phyloP scores from a whole-genome alignment of 805 yeast genomes.

The Zygosaccharomyces lentus region DNA sequence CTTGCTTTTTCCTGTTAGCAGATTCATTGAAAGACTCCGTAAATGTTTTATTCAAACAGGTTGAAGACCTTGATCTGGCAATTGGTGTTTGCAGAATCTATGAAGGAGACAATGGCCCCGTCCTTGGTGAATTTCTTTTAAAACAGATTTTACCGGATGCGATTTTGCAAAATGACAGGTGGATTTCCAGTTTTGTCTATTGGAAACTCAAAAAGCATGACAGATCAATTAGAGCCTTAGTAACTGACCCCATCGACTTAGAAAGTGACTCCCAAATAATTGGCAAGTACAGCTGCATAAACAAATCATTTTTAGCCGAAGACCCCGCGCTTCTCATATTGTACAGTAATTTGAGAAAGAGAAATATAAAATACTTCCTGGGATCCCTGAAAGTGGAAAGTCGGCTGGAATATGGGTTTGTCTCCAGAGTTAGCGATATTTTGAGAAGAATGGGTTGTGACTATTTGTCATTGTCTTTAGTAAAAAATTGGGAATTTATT shows the following conservation, averaged over 20 bases:
- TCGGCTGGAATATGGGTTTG: slow-evolving; percentile 53
- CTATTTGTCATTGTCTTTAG: slow-evolving; percentile 57
- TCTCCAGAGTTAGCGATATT: slow-evolving; percentile 58
- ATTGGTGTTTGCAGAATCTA: slow-evolving; percentile 76
- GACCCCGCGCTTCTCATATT: slow-evolving; percentile 78
- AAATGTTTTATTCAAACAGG: slow-evolving; percentile 62
- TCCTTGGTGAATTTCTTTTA: slow-evolving; percentile 46
- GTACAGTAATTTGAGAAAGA: slow-evolving; percentile 56
- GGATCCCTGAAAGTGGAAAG: slow-evolving; percentile 45
- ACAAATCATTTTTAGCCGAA: slow-evolving; percentile 52
- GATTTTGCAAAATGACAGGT: slow-evolving; percentile 60
- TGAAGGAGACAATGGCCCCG: slow-evolving; percentile 58
- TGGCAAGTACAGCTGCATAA: slow-evolving; percentile 34
- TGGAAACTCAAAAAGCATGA: slow-evolving; percentile 55
- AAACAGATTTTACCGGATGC: slow-evolving; percentile 53
- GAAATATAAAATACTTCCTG: slow-evolving; percentile 45
- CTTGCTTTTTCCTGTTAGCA: slow-evolving; percentile 79
- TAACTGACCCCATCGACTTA: slow-evolving; percentile 48
- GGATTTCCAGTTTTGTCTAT: slow-evolving; percentile 78
- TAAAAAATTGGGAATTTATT: slow-evolving; percentile 64
- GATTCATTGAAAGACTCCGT: slow-evolving; percentile 73
- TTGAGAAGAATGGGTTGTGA: slow-evolving; percentile 92
- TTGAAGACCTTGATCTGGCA: slow-evolving; percentile 69
- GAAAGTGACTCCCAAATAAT: slow-evolving; percentile 29
- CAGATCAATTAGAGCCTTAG: slow-evolving; percentile 58